Conservation (phyloP, 352 stramenopile genomes). For the Globisporangium cederbergense region DNA sequence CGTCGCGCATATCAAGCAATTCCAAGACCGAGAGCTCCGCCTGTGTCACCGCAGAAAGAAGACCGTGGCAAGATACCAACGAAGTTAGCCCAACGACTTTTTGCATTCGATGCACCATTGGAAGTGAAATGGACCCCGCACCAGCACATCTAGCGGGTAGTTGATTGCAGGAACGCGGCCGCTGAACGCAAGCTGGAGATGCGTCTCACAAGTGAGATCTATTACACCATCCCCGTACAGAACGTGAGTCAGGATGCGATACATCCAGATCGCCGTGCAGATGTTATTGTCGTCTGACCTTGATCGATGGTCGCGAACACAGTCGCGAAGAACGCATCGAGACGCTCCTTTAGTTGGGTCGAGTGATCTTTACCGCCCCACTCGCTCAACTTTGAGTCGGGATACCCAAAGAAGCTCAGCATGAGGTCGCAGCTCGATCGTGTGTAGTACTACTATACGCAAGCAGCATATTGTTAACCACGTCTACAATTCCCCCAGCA, state of each 20-base stretch:
- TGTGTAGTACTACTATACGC: constrained; percentile 39
- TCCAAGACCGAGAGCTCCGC: constrained; percentile 23
- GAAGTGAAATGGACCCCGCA: constrained; percentile 11
- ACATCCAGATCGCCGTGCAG: too few species aligned
- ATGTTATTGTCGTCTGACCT: constrained; percentile 11
- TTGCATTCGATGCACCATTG: too few species aligned
- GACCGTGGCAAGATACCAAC: background rate
- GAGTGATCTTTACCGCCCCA: constrained; percentile 12
- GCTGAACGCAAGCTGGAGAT: constrained; percentile 48
- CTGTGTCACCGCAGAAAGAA: constrained; percentile 2
- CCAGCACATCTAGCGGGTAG: constrained; percentile 46
- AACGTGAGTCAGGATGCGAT: background rate
- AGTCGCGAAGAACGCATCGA: constrained; percentile 25
- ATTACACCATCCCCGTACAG: too few species aligned
- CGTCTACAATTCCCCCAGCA: background rate
- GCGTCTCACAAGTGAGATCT: constrained; percentile 39
- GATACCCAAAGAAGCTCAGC: constrained; percentile 51
- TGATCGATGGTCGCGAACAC: constrained; percentile 25
- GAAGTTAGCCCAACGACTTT: background rate
- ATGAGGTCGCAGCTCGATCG: constrained; percentile 48
- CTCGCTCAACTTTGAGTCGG: constrained; percentile 29
- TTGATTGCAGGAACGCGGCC: constrained; percentile 35
- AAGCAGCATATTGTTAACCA: background rate
- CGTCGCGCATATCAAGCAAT: background rate
- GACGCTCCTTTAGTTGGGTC: constrained; percentile 18